Evolutionary conservation across 306 rosid genomes (phyloP).

Genomic region (Fragaria nilgerrensis): DNA sequence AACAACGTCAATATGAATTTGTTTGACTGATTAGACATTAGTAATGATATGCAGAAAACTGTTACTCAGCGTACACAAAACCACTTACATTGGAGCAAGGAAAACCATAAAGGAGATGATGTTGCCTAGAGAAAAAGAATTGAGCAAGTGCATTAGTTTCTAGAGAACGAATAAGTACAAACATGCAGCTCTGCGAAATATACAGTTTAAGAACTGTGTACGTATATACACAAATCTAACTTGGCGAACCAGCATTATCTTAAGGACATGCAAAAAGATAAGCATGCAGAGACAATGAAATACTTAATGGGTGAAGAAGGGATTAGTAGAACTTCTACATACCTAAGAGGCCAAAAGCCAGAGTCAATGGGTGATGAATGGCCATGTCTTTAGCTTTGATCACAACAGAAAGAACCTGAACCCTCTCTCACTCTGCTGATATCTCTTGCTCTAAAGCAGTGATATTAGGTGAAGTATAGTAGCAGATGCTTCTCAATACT

Average conservation of each 20-base stretch:
- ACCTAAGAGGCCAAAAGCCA: constrained; percentile 86
- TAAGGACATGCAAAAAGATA: neutral
- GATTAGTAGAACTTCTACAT: neutral
- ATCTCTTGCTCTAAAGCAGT: constrained; percentile 4
- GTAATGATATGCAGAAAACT: neutral
- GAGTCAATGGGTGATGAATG: constrained; percentile 43
- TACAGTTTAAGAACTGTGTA: too few species aligned
- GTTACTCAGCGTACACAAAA: neutral
- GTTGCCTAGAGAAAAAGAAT: constrained; percentile 52
- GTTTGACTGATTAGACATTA: neutral
- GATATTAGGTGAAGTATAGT: constrained; percentile 24
- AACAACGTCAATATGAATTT: neutral
- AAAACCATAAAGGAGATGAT: constrained; percentile 75
- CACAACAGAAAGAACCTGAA: constrained; percentile 19
- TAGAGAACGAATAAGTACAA: neutral
- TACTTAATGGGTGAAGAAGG: neutral
- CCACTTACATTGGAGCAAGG: constrained; percentile 87
- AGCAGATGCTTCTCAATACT: constrained; percentile 12
- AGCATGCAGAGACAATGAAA: neutral
- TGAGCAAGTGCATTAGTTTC: neutral
- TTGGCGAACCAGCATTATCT: neutral
- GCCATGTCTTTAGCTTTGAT: constrained; percentile 44
- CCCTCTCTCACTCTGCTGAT: neutral
- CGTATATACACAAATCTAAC: neutral
- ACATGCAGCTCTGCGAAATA: neutral